Evolutionary conservation across 2,329 filamentous ascomycete genomes (phyloP).

Genomic region (Pseudopithomyces chartarum): DNA sequence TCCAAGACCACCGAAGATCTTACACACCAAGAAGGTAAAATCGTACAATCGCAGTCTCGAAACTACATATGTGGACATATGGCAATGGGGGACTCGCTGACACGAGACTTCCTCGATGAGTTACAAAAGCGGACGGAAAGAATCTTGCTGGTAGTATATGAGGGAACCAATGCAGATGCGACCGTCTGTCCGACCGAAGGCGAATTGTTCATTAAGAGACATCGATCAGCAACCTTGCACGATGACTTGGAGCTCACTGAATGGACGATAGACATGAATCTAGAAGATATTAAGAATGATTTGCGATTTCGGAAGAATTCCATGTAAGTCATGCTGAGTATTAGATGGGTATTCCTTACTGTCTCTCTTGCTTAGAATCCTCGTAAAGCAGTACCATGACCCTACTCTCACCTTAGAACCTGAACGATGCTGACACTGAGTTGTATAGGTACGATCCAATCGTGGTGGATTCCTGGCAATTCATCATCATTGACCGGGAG

Average conservation of each 20-base stretch:
- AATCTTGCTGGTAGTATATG: slow-evolving; percentile 32
- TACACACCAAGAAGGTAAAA: slow-evolving; percentile 10
- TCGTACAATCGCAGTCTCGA: slow-evolving; percentile 24
- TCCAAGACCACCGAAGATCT: slow-evolving; percentile 2
- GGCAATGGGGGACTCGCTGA: slow-evolving; percentile 30
- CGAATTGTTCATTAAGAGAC: slow-evolving; percentile 30
- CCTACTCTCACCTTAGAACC: no score
- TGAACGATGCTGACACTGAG: no score
- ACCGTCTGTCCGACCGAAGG: slow-evolving; percentile 30
- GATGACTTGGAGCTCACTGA: slow-evolving; percentile 18
- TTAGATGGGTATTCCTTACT: no score
- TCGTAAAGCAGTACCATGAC: no score
- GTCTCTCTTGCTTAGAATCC: no score
- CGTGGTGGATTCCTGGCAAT: slow-evolving; percentile 37
- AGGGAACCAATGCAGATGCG: slow-evolving; percentile 31
- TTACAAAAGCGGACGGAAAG: slow-evolving; percentile 22
- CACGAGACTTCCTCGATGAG: slow-evolving; percentile 26
- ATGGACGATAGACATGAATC: slow-evolving; percentile 22
- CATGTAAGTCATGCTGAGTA: no score
- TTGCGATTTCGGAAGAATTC: slow-evolving; percentile 26
- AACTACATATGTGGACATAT: slow-evolving; percentile 39
- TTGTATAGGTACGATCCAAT: slow-evolving; percentile 26
- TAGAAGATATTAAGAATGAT: slow-evolving; percentile 36
- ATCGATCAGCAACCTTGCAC: slow-evolving; percentile 17
- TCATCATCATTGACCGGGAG: slow-evolving; percentile 37